Evolutionary conservation across 768 basidiomycete genomes (phyloP), one percentile per base, ranked within the genome.

Genomic region (Auricularia heimuer): DNA sequence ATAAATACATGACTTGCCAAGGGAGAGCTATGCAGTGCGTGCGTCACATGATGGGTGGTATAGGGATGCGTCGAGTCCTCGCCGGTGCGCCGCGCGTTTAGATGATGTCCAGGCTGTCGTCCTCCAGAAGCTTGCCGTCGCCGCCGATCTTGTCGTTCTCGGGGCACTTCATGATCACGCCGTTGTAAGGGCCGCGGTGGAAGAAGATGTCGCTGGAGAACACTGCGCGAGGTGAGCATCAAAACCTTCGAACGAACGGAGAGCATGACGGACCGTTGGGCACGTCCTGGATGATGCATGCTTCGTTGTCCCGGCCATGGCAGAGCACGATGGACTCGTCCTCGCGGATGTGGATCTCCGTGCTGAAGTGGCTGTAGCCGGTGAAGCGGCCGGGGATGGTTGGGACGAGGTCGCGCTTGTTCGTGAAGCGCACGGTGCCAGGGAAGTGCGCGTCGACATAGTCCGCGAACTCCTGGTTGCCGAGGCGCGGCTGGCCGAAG

Each of bases 401-500:
- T 0, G 80, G 79, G 18, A 81, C 75, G 2, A 77, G 75, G 72
- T 82, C 81, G 60, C 77, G 67, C 67, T 79, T 75, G 70, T 81
- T 79, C 7, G 78, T 77, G 16, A 60, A n/a, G 29, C 56, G 56
- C 4, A 60, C 24, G 24, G 34, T 35, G 56, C 29, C 56, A 4
- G 56, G 29, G 56, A 60, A 60, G 34, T 60, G 56, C 29, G 56
- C 56, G 34, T 60, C 56, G 56, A 60, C 24, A 18, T 60, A 60
- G 56, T 60, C 56, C 16, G 56, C 56, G 56, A 60, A 60, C 29
- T 70, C 77, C 65, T 77, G 69, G 70, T 82, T 79, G 1, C 81
- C 81, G 37, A 77, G 77, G 11, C 81, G 73, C 0, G 81, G 81
- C 24, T 79, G 73, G n/a, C 80, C 82, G 62, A 77, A 80, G 36